Evolutionary conservation across 495 filamentous ascomycete species (phyloP).

Genomic region (Neurospora sp.): DNA sequence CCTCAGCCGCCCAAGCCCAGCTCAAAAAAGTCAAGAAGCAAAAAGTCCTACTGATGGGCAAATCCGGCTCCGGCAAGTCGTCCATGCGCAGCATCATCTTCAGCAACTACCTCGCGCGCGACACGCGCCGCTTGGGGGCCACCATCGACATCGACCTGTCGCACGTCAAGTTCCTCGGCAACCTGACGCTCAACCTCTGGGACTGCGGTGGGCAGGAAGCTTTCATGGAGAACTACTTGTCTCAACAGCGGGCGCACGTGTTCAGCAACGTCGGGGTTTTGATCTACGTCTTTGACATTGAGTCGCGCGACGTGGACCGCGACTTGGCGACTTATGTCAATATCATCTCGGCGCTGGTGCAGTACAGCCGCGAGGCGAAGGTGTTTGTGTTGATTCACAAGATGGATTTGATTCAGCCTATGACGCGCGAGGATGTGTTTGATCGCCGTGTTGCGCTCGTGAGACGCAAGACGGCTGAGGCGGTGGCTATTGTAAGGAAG

Average conservation of each 20-base stretch:
- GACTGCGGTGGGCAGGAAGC: conserved; percentile 98
- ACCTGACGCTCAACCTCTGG: conserved; percentile 94
- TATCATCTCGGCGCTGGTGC: conserved; percentile 73
- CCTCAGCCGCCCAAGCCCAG: conserved; percentile 15
- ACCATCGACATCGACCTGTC: conserved; percentile 98
- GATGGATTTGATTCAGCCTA: conserved; percentile 88
- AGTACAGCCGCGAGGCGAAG: conserved; percentile 73
- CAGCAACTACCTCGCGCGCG: conserved; percentile 93
- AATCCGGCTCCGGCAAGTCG: conserved; percentile 97
- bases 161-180: conserved; percentile 95
- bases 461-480: conserved; percentile 61
- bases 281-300: conserved; percentile 98
- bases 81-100: conserved; percentile 98
- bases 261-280: conserved; percentile 93
- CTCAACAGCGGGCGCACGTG: conserved; percentile 86
- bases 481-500: conserved; percentile 35
- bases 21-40: conserved; percentile 52
- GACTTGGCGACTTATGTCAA: conserved; percentile 82
- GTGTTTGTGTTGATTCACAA: conserved; percentile 96
- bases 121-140: conserved; percentile 88
- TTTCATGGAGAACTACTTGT: conserved; percentile 96
- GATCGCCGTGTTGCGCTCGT: conserved; percentile 66
- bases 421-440: conserved; percentile 69
- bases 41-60: conserved; percentile 64
- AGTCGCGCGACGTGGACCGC: conserved; percentile 82